Conservation (phyloP, 768 basidiomycete genomes). For the Pleurotus platypus region DNA sequence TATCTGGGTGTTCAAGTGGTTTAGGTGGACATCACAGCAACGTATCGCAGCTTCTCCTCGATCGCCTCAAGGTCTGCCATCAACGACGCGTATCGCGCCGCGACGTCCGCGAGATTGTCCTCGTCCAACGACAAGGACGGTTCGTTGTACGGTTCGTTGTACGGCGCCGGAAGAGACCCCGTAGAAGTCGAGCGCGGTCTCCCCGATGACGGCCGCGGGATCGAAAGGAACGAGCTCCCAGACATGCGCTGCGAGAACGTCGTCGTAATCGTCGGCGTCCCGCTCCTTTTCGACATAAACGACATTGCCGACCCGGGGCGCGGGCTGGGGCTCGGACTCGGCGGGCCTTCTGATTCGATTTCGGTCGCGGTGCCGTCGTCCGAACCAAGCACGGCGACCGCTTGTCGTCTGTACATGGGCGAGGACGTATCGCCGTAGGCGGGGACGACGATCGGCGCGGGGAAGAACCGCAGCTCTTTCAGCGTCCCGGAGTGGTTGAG, state of each 20-base stretch:
- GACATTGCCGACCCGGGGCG: slow-evolving; percentile 78
- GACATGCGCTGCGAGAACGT: slow-evolving; percentile 29
- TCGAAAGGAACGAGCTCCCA: background rate
- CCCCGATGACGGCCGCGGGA: slow-evolving; percentile 12
- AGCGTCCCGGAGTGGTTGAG: slow-evolving; percentile 30
- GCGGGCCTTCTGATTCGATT: slow-evolving; percentile 50
- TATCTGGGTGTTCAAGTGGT: no score
- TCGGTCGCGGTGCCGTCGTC: slow-evolving; percentile 35
- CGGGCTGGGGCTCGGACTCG: slow-evolving; percentile 74
- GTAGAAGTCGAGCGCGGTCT: slow-evolving; percentile 11
- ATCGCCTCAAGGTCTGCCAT: slow-evolving; percentile 40
- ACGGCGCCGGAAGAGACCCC: no score
- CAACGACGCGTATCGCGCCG: slow-evolving; percentile 36
- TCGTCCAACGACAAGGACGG: slow-evolving; percentile 25
- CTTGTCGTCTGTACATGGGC: slow-evolving; percentile 16
- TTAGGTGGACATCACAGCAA: background rate
- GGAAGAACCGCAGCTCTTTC: slow-evolving; percentile 51
- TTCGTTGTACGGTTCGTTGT: no score
- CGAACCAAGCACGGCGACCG: slow-evolving; percentile 21
- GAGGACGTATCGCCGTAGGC: slow-evolving; percentile 8
- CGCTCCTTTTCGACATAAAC: slow-evolving; percentile 57
- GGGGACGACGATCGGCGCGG: slow-evolving; percentile 27
- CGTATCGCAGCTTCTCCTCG: slow-evolving; percentile 32
- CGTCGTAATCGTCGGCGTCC: slow-evolving; percentile 50
- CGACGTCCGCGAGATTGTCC: slow-evolving; percentile 24